phyloP scores from a whole-genome alignment of 176 grass and related monocot genomes.

The Carex littledalei region DNA sequence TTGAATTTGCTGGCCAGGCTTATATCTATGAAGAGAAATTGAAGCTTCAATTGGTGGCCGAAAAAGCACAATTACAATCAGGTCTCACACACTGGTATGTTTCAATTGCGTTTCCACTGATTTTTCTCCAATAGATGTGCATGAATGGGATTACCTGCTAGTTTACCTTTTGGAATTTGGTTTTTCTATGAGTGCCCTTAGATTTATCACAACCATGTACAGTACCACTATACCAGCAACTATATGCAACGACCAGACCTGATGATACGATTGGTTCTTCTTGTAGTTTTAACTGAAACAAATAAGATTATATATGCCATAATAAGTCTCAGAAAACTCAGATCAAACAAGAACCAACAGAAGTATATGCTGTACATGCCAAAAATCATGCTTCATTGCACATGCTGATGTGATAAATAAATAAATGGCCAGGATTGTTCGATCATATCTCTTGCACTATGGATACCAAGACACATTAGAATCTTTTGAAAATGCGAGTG shows the following conservation, averaged over 20 bases:
- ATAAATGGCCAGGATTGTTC: slow-evolving; percentile 62
- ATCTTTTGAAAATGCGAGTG: slow-evolving; percentile 81
- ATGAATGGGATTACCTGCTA: background rate
- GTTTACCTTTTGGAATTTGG: background rate
- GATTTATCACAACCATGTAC: background rate
- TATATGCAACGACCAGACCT: background rate
- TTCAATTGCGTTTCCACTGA: background rate
- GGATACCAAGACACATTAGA: slow-evolving; percentile 95
- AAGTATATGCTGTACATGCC: background rate
- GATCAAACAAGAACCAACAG: background rate
- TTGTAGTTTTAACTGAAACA: background rate
- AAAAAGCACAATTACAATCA: slow-evolving; percentile 56
- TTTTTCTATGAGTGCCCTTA: background rate
- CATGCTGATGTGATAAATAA: slow-evolving; percentile 11
- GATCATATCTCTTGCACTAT: slow-evolving; percentile 95
- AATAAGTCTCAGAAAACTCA: background rate
- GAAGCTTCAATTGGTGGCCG: slow-evolving; percentile 56
- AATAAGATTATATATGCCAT: background rate
- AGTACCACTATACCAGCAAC: background rate
- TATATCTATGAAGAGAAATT: slow-evolving; percentile 83
- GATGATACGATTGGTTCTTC: background rate
- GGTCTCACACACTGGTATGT: slow-evolving; percentile 74
- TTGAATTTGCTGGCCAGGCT: slow-evolving; percentile 43
- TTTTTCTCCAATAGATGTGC: background rate
- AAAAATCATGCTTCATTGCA: background rate